Conservation (phyloP, 2,329 filamentous ascomycete species). For the Penicillium digitatum region DNA sequence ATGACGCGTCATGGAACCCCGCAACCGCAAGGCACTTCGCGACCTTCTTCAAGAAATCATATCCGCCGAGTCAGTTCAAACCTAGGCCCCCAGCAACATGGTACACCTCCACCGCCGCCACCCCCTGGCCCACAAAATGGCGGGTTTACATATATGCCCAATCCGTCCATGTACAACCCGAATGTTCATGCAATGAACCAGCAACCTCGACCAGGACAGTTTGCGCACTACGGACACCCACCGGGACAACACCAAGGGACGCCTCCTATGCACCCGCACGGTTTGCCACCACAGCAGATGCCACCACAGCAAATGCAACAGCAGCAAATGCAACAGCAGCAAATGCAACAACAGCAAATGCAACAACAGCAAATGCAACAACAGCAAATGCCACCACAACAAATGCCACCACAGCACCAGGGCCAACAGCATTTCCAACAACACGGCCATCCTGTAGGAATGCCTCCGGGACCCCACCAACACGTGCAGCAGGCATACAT, state of each 20-base stretch:
- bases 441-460: constrained; percentile 29
- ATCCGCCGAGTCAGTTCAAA: constrained; percentile 70
- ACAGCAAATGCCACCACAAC: constrained; percentile 35
- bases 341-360: too few species aligned
- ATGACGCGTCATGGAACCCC: constrained; percentile 74
- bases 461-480: constrained; percentile 39
- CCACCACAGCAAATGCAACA: constrained; percentile 28
- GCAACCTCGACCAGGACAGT: constrained; percentile 43
- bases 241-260: constrained; percentile 37
- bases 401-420: constrained; percentile 36
- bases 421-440: constrained; percentile 44
- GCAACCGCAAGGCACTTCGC: constrained; percentile 69
- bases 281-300: constrained; percentile 27
- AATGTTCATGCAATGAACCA: constrained; percentile 51
- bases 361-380: constrained; percentile 29
- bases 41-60: constrained; percentile 76
- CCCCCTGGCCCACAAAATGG: constrained; percentile 57
- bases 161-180: constrained; percentile 78
- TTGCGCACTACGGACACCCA: constrained; percentile 42
- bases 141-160: constrained; percentile 79
- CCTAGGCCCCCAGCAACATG: constrained; percentile 63
- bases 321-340: too few species aligned
- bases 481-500: constrained; percentile 66
- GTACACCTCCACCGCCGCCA: constrained; percentile 55
- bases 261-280: constrained; percentile 23